Evolutionary conservation across 2,329 filamentous ascomycete genomes (phyloP).

Genomic region (Aspergillus thermomutatus): DNA sequence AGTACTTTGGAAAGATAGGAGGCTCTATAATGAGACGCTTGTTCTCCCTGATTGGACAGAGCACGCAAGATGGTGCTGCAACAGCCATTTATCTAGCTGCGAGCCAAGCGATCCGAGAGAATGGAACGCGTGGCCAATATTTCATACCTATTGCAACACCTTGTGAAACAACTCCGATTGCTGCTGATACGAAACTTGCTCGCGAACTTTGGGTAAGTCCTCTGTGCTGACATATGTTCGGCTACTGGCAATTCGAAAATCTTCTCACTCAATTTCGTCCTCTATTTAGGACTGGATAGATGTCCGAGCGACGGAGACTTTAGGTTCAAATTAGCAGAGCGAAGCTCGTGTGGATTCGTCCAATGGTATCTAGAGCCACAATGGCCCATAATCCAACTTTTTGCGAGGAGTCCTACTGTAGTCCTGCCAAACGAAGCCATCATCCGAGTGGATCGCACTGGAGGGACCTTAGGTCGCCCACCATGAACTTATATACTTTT

Average conservation of each 20-base stretch:
- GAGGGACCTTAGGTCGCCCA: neutral
- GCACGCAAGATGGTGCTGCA: conserved; percentile 25
- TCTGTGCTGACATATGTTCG: neutral
- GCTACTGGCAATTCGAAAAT: neutral
- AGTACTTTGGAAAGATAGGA: conserved; percentile 20
- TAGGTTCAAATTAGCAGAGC: conserved; percentile 9
- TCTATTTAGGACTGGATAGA: conserved; percentile 19
- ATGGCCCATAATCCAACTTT: neutral
- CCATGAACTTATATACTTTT: neutral
- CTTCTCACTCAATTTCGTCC: neutral
- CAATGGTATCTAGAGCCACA: neutral
- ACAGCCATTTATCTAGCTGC: conserved; percentile 30
- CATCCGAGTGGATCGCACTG: neutral
- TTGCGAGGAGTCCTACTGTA: neutral
- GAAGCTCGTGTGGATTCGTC: neutral
- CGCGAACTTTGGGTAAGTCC: conserved; percentile 29
- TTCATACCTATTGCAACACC: conserved; percentile 37
- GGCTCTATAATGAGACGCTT: conserved; percentile 20
- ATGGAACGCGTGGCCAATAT: conserved; percentile 29
- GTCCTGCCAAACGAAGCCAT: neutral
- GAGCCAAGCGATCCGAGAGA: conserved; percentile 19
- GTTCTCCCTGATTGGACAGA: conserved; percentile 24
- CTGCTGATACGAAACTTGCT: conserved; percentile 29
- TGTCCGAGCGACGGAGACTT: conserved; percentile 11
- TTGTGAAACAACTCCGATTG: conserved; percentile 21